These are phyloP conservation scores for Aspergillus conjunctus DNA, from an alignment of 495 filamentous ascomycete species.

Conservation along the genomic window DNA sequence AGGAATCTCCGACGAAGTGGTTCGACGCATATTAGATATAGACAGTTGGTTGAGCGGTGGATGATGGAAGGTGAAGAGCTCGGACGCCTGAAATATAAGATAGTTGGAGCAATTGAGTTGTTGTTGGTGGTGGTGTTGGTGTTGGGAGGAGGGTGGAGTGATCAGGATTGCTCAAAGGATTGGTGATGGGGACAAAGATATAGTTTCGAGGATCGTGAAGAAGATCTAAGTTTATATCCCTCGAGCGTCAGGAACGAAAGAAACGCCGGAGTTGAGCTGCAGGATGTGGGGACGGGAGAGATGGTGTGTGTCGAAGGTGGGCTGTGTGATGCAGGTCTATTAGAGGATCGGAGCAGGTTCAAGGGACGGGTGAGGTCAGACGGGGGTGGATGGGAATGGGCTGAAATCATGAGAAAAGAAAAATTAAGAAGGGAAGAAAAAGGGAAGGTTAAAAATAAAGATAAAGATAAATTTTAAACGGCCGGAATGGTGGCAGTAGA, in stretches of 20 bases:
- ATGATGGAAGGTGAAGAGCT: conserved; percentile 7
- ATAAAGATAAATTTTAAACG: conserved; percentile 11
- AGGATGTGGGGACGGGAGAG: conserved; percentile 26
- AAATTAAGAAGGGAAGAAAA: conserved; percentile 1
- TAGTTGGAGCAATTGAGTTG: conserved; percentile 11
- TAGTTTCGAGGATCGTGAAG: conserved; percentile 24
- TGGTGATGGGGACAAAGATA: conserved; percentile 29
- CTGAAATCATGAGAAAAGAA: background rate
- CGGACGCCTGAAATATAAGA: background rate
- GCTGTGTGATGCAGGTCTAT: conserved; percentile 29
- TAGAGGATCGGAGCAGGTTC: conserved; percentile 18
- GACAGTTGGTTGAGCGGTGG: conserved; percentile 1
- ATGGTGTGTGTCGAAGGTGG: conserved; percentile 24
- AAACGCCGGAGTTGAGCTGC: conserved; percentile 7
- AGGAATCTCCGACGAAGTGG: conserved; percentile 31
- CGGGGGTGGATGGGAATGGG: conserved; percentile 3
- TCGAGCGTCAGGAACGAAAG: conserved; percentile 23
- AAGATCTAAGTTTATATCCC: conserved; percentile 17
- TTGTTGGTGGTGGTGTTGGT: conserved; percentile 10
- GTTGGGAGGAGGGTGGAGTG: conserved; percentile 25
- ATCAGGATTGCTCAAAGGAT: conserved; percentile 23
- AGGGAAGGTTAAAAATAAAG: conserved; percentile 8
- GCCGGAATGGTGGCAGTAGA: conserved; percentile 14
- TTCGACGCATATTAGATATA: conserved; percentile 32
- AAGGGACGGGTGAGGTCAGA: conserved; percentile 18